Conservation (phyloP, 495 filamentous ascomycete species). For the Talaromyces wortmannii region DNA sequence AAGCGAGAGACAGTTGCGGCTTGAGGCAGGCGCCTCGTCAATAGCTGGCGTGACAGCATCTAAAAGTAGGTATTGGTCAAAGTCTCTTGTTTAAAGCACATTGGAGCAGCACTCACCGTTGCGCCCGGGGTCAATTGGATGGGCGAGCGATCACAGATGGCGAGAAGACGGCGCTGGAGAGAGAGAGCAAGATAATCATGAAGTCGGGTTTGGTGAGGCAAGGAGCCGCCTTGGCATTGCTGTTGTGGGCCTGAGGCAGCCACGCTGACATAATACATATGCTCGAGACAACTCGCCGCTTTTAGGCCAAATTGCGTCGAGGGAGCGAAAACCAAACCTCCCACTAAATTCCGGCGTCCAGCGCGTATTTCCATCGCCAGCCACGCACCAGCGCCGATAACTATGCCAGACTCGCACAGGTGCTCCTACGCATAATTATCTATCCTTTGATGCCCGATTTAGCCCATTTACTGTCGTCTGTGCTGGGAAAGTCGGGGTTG, state of each 20-base stretch:
- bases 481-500: conserved; percentile 63
- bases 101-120: conserved; percentile 18
- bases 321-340: conserved; percentile 27
- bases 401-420: conserved; percentile 57
- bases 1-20: conserved; percentile 26
- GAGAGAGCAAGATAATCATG: conserved; percentile 8
- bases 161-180: conserved; percentile 9
- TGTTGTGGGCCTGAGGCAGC: conserved; percentile 19
- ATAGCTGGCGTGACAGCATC: conserved; percentile 64
- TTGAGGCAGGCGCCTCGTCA: conserved; percentile 39
- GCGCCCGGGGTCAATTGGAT: conserved; percentile 17
- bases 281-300: conserved; percentile 5
- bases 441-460: conserved; percentile 61
- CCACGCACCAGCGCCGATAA: conserved; percentile 37
- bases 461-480: conserved; percentile 51
- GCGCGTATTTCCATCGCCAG: conserved; percentile 28
- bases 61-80: conserved; percentile 13
- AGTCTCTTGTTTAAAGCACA: neutral
- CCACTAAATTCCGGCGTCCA: conserved; percentile 26
- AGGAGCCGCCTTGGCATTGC: conserved; percentile 6
- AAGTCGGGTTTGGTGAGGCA: conserved; percentile 9
- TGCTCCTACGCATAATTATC: conserved; percentile 41
- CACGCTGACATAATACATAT: conserved; percentile 21
- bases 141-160: conserved; percentile 9
- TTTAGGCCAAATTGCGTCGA: conserved; percentile 11